Base-by-base conservation (phyloP, 140 eudicot species). In the Erigeron philadelphicus region DNA sequence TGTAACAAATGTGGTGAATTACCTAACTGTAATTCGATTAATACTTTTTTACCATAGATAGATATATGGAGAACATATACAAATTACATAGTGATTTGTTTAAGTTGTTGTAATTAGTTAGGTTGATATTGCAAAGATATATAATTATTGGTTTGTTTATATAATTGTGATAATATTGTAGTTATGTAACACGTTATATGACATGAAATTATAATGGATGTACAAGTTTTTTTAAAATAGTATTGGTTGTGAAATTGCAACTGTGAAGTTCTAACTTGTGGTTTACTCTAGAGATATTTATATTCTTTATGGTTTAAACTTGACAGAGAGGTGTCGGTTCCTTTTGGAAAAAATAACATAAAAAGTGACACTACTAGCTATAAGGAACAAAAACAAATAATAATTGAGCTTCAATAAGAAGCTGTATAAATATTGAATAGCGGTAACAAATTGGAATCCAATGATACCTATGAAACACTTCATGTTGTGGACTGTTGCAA, bases 1-100 rank as follows among this genome's bases (percentile, higher is more conserved):
- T 82, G 84, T 82, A 70, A 68, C 45, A 80, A 75, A 59, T 82
- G 87, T 72, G 84, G 87, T 67, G 84, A 80, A 11, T 42, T 67
- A 9, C 80, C 84, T 0, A 31, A 31, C 38, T 1, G 38, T 31
- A 53, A 41, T 7, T 62, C 79, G 31, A 46, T 79, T 17, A 54
- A 79, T 73, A 64, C 69, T 80, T 79, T 70, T 54, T 70, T 79
- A 21, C 80, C 80, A n/a, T 79, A 75, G 76, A n/a, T 79, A 75
- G 76, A 64, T 56, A 25, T 73, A 63, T 23, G 45, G 42, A 56
- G 4, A 31, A 31, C 38, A 31, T 2, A 31, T 2, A 31, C 38
- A 31, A 2, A 21, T 21, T 21, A 2, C 38, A 31, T 31, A 31
- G 38, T 31, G 38, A 31, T 31, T 31, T 31, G 38, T 31, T 31